A percentile compares a stretch with the other conserved stretches of the same genome.
Evolutionary conservation across 2,329 filamentous ascomycete species (phyloP).

Genomic region (Xenosphaeropsis pyriputrescens): DNA sequence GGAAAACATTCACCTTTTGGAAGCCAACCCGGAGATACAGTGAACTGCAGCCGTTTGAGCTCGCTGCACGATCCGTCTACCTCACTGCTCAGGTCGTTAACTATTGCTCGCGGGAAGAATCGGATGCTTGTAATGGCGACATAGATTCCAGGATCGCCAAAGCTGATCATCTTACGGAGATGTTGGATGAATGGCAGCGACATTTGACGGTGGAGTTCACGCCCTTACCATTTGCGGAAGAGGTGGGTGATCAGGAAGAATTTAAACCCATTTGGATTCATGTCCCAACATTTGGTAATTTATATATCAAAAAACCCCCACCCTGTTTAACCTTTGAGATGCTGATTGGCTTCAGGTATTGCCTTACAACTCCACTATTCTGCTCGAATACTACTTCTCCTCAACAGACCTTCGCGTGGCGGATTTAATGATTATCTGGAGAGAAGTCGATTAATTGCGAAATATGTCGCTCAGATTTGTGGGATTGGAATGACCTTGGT

Average conservation of each 20-base stretch:
- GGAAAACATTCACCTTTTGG: slow-evolving; percentile 43
- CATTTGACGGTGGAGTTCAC: slow-evolving; percentile 19
- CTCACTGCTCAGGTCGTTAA: too few species aligned
- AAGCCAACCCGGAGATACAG: slow-evolving; percentile 31
- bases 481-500: slow-evolving; percentile 30
- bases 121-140: slow-evolving; percentile 24
- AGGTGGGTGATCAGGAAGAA: slow-evolving; percentile 11
- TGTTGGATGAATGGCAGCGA: slow-evolving; percentile 31
- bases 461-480: slow-evolving; percentile 31
- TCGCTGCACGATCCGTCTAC: too few species aligned
- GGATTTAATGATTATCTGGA: too few species aligned
- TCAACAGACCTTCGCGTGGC: too few species aligned
- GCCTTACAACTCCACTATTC: too few species aligned
- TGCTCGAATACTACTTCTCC: too few species aligned
- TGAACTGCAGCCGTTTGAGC: slow-evolving; percentile 18
- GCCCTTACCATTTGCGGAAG: slow-evolving; percentile 19
- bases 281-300: slow-evolving; percentile 15
- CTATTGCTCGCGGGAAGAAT: slow-evolving; percentile 22
- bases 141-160: slow-evolving; percentile 26
- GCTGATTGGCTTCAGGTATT: too few species aligned
- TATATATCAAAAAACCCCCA: too few species aligned
- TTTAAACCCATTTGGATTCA: slow-evolving; percentile 36
- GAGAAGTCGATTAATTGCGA: slow-evolving; percentile 4
- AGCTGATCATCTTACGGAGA: slow-evolving; percentile 28
- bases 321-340: too few species aligned